phyloP scores from a whole-genome alignment of 1,284 basidiomycete genomes.

The Ustilago bromivora region DNA sequence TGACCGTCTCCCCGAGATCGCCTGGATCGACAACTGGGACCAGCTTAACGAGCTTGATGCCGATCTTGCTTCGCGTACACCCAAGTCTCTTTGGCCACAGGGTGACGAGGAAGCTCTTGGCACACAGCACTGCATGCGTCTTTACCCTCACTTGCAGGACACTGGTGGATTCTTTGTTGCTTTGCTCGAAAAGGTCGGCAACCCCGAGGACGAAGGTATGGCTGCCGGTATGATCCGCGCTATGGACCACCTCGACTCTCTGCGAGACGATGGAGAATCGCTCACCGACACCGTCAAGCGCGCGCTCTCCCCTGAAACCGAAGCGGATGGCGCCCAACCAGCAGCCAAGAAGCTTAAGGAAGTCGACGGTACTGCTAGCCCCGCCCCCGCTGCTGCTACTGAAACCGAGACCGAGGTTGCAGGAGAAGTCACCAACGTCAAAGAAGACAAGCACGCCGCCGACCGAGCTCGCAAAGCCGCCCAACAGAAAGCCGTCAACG shows the following conservation, averaged over 20 bases:
- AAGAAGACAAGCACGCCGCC: conserved; percentile 60
- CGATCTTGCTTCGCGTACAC: conserved; percentile 56
- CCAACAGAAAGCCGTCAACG: conserved; percentile 40
- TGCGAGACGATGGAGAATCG: conserved; percentile 31
- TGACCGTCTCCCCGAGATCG: conserved; percentile 55
- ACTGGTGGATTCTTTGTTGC: conserved; percentile 98
- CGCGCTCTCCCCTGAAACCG: conserved; percentile 43
- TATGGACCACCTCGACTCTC: conserved; percentile 55
- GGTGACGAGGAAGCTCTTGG: conserved; percentile 63
- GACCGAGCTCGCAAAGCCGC: conserved; percentile 51
- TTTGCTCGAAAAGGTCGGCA: conserved; percentile 77
- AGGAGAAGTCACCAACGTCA: conserved; percentile 30
- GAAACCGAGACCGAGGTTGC: conserved; percentile 20
- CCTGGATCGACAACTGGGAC: conserved; percentile 64
- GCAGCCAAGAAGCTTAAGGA: conserved; percentile 54
- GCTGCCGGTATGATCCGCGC: conserved; percentile 66
- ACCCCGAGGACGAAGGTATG: conserved; percentile 60
- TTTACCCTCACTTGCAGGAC: conserved; percentile 93
- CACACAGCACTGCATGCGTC: conserved; percentile 63
- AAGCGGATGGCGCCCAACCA: conserved; percentile 33
- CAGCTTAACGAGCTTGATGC: conserved; percentile 60
- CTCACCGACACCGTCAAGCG: conserved; percentile 31
- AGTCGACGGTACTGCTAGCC: conserved; percentile 19
- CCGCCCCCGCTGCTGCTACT: conserved; percentile 1
- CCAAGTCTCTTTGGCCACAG: conserved; percentile 65